phyloP scores from a whole-genome alignment of 805 yeast species.

The Candida schatavii region DNA sequence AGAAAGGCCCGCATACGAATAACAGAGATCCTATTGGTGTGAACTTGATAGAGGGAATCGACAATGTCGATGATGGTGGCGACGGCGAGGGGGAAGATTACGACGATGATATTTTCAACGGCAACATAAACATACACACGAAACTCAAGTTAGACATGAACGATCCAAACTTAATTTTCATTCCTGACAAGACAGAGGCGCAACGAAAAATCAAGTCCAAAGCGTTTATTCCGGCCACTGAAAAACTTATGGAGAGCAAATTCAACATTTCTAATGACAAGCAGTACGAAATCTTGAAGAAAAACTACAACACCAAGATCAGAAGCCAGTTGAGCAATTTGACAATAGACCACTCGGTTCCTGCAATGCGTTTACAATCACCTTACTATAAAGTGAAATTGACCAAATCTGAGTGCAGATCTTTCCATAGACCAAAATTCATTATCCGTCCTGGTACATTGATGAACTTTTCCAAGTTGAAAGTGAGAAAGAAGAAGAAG shows the following conservation, averaged over 20 bases:
- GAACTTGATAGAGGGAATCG: constrained; percentile 1
- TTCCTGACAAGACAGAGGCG: constrained; percentile 34
- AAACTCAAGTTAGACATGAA: constrained; percentile 72
- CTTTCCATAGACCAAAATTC: constrained; percentile 78
- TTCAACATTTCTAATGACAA: constrained; percentile 88
- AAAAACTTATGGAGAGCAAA: constrained; percentile 52
- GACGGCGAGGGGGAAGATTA: constrained; percentile 37
- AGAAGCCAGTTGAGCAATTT: constrained; percentile 90
- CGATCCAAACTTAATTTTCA: constrained; percentile 76
- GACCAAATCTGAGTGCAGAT: constrained; percentile 63
- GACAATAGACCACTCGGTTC: constrained; percentile 85
- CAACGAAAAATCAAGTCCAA: constrained; percentile 13
- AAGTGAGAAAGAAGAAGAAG: constrained; percentile 78
- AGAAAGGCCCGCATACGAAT: constrained; percentile 12
- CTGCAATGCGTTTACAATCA: constrained; percentile 81
- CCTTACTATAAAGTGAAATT: constrained; percentile 86
- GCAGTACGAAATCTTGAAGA: constrained; percentile 77
- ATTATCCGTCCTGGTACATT: constrained; percentile 73
- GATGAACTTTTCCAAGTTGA: constrained; percentile 72
- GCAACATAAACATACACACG: constrained; percentile 39
- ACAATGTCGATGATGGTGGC: constrained; percentile 27
- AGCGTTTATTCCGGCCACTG: constrained; percentile 51
- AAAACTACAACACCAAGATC: constrained; percentile 85
- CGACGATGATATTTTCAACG: constrained; percentile 75
- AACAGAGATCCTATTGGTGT: constrained; percentile 10